Evolutionary conservation across 225 moss, liverwort and hornwort genomes (phyloP), one percentile per base, ranked within the genome.

Genomic region (Neckera pumila): DNA sequence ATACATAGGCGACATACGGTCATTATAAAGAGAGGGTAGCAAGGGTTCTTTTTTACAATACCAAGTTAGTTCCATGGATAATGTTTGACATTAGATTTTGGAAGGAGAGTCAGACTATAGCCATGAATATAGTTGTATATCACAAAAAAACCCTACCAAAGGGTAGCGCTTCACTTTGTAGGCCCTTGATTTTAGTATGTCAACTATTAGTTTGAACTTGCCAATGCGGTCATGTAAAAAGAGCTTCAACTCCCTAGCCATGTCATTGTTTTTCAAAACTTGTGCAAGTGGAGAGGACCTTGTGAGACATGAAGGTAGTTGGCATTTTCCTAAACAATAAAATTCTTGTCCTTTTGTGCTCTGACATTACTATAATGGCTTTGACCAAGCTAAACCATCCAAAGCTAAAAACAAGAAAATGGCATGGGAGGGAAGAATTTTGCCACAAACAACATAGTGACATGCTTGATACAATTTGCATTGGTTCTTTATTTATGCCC

Each of bases 251-350:
- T 19, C 20, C 11, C 20, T 67, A 21, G 12, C 7, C 21, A n/a
- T n/a, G n/a, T n/a, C n/a, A 67, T 67, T 20, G 7, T 67, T n/a
- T 20, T n/a, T 2, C 4, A 9, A 67, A n/a, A 67, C 7, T n/a
- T 3, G 1, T 21, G 7, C 2, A n/a, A 1, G 4, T 67, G 1
- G 22, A n/a, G 0, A 67, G 1, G 12, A n/a, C n/a, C 21, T 67
- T n/a, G 12, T 67, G 36, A 67, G 6, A 31, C 4, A 21, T 2
- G 1, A 4, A n/a, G 12, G 7, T 12, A n/a, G 3, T 20, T 21
- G 5, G 6, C 1, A 6, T 67, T 67, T 20, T 3, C 0, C 7
- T 67, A 7, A n/a, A 66, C 3, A n/a, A n/a, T n/a, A 11, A 66
- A n/a, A 11, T 6, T 66, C 5, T 20, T 21, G 6, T 21, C 21